Evolutionary conservation across 1,284 basidiomycete genomes (phyloP).

Genomic region (Apiotrichum laibachii): DNA sequence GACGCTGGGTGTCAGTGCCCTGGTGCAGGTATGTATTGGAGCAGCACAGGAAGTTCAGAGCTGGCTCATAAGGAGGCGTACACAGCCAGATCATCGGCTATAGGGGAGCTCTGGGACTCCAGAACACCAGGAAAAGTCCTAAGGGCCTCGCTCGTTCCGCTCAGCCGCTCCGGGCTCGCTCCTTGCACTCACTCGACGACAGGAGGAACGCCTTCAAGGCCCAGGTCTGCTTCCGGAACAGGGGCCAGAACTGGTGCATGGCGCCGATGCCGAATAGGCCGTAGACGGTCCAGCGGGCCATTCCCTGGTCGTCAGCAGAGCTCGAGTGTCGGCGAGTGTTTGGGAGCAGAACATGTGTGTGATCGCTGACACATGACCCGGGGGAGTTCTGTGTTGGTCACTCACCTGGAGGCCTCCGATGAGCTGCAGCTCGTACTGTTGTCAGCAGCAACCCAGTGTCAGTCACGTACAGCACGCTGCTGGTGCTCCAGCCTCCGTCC

Average conservation of each 20-base stretch:
- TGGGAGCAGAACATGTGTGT: background rate
- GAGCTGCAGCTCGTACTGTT: slow-evolving; percentile 42
- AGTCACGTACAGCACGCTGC: slow-evolving; percentile 33
- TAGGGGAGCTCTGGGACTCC: no score
- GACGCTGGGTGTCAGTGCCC: slow-evolving; percentile 52
- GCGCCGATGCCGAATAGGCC: slow-evolving; percentile 64
- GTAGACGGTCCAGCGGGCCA: slow-evolving; percentile 56
- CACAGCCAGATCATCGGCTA: no score
- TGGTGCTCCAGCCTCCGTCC: slow-evolving; percentile 39
- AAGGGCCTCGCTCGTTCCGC: no score
- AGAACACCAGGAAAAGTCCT: no score
- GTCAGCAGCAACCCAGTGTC: background rate
- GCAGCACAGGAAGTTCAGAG: no score
- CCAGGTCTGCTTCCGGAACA: slow-evolving; percentile 74
- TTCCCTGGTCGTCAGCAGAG: slow-evolving; percentile 56
- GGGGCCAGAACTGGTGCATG: slow-evolving; percentile 72
- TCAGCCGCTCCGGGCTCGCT: background rate
- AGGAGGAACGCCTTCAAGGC: slow-evolving; percentile 70
- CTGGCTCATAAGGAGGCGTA: no score
- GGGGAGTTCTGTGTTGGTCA: background rate
- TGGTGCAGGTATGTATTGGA: no score
- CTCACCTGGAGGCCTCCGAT: slow-evolving; percentile 38
- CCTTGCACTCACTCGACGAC: slow-evolving; percentile 32
- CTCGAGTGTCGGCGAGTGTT: no score
- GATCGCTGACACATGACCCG: no score